Base-by-base conservation (phyloP, 768 basidiomycete species). In the Pilatotrama ljubarskyi region DNA sequence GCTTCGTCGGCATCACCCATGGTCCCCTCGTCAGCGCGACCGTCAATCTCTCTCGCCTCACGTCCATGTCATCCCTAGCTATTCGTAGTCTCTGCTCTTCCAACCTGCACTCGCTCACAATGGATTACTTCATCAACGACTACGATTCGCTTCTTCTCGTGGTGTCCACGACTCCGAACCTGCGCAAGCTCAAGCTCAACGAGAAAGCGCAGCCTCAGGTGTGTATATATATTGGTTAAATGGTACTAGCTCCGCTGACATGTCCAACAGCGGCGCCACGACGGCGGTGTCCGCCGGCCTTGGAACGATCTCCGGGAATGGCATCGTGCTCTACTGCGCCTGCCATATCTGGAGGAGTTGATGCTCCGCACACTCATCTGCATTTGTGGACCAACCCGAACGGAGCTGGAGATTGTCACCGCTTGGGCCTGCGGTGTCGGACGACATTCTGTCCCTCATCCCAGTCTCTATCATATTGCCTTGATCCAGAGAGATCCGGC, bases 81-180 rank as follows among this genome's bases (percentile, higher is more conserved):
- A 25, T 58, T 7, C 1, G 38, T 0, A 13, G 49, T 1, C n/a
- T 58, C 1, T 40, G 49, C 5, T 32, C 49, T 4, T 58, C 57
- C 6, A 49, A 17, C 6, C 40, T 58, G 0, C 26, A 42, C 18
- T 44, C 40, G 2, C 41, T 58, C 18, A 58, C 49, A 0, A 36
- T 58, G 11, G 57, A 58, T 14, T 50, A 50, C 38, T 58, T 58
- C 49, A 22, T 41, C 26, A 29, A 51, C 41, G 57, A 58, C 25
- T 44, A 51, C 35, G 49, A 58, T 42, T n/a, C 51, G 1, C 41
- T 58, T 6, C 0, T 35, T 3, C 48, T 32, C 22, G 18, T 58
- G 5, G 50, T 42, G 8, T 5, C n/a, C 3, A 29, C 49, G 17
- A 18, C 32, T 6, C 57, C 57, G 1, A 43, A 35, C 40, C 24